phyloP scores from a whole-genome alignment of 495 filamentous ascomycete species.

The Aspergillus indologenus region DNA sequence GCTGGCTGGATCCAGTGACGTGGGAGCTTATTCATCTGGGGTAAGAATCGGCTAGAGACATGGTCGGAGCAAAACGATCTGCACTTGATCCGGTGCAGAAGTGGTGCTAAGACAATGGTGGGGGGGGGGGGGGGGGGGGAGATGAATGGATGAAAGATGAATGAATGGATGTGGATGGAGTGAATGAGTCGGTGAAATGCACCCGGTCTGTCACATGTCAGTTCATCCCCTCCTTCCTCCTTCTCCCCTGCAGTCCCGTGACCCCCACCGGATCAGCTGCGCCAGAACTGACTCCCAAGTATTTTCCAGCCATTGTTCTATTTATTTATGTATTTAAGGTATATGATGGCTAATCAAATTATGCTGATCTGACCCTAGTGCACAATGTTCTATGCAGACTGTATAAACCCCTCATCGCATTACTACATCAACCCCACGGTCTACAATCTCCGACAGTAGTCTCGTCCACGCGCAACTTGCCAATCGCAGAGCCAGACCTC shows the following conservation, averaged over 20 bases:
- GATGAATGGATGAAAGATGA: neutral
- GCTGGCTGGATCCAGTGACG: neutral
- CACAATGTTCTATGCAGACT: no score
- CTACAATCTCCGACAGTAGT: constrained; percentile 61
- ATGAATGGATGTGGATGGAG: no score
- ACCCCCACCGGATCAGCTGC: neutral
- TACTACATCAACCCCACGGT: neutral
- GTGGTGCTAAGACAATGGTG: neutral
- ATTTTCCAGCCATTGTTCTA: no score
- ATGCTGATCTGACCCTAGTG: no score
- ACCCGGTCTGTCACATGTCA: constrained; percentile 26
- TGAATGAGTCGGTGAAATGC: neutral
- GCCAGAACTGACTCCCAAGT: no score
- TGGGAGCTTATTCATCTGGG: neutral
- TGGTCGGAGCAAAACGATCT: neutral
- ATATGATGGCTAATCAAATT: no score
- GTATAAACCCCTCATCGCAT: neutral
- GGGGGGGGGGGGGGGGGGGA: no score
- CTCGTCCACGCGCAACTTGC: constrained; percentile 72
- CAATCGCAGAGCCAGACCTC: constrained; percentile 79
- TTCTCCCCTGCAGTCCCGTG: neutral
- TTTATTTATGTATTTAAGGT: no score
- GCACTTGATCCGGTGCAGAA: neutral
- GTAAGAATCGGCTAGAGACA: neutral
- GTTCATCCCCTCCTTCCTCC: no score